Conservation (phyloP, 208 protist genomes). For the Giardia muris region DNA sequence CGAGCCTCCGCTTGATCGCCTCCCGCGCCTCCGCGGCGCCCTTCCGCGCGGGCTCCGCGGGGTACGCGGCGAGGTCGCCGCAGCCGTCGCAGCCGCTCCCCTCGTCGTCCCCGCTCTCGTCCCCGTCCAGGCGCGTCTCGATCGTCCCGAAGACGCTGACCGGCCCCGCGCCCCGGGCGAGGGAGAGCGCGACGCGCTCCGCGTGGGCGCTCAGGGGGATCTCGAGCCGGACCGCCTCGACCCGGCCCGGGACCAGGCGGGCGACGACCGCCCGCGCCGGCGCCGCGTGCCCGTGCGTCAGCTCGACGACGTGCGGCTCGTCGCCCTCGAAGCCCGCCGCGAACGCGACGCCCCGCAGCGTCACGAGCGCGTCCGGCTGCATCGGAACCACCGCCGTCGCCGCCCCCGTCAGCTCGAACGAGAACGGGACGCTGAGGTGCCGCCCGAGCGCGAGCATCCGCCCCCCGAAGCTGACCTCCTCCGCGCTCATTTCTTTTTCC, state of each 20-base stretch:
- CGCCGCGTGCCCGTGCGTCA: neutral
- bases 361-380: neutral
- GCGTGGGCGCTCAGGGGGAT: neutral
- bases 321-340: neutral
- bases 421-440: neutral
- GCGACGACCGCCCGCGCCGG: neutral
- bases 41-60: neutral
- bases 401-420: neutral
- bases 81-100: neutral
- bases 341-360: neutral
- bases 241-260: neutral
- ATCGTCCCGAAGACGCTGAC: neutral
- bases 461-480: too few relatives aligned
- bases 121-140: neutral
- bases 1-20: neutral
- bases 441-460: neutral
- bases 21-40: neutral
- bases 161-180: neutral
- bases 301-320: neutral
- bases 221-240: neutral
- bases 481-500: too few relatives aligned
- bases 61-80: neutral
- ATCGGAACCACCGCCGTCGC: neutral
- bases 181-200: neutral
- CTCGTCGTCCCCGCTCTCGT: neutral